Evolutionary conservation across 495 filamentous ascomycete species (phyloP), one percentile per base, ranked within the genome.

Genomic region (Tuber magnatum): DNA sequence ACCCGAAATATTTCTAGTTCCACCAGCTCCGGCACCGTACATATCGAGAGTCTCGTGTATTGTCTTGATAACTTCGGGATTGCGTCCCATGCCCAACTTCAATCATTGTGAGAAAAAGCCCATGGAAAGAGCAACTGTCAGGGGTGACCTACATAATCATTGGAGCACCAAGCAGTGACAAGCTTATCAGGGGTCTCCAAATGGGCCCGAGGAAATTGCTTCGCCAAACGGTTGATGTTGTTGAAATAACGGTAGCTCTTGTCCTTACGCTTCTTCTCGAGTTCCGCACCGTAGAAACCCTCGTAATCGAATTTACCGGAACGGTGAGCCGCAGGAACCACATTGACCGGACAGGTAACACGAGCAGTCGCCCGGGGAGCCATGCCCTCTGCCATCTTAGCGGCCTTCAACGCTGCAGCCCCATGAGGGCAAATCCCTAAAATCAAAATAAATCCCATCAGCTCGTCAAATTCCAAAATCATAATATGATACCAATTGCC

Each of bases 181-280:
- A 89, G 88, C 77, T 97, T 92, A 77, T 97, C 92, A 80, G 88
- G 88, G 69, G 86, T 90, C 22, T 93, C 88, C 85, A 95, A 95
- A 84, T 99, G 95, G 28, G 95, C 95, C 61, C 92, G 92, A 38
- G 95, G 95, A 81, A 99, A 99, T 77, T 98, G 93, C 85, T 96
- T 91, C 74, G 96, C 95, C 75, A 99, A 87, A 38, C 95, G 93
- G 83, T 99, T 99, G 90, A 99, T 99, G 87, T 99, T 99, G 87
- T 99, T 99, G 89, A 99, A 99, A 87, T 99, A 98, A 80, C 95
- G 93, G 86, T 99, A 99, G 51, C 93, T 97, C 86, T 97, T 97
- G 87, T 99, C 96, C 87, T 97, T 94, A 89, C 97, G 96, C 85
- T 99, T 99, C 90, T 97, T 98, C 80, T 96, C 93, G 75, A 99